These are phyloP conservation scores for Debaryomycetaceae sp. DNA, from an alignment of 1,139 yeast genomes.

Conservation along the genomic window DNA sequence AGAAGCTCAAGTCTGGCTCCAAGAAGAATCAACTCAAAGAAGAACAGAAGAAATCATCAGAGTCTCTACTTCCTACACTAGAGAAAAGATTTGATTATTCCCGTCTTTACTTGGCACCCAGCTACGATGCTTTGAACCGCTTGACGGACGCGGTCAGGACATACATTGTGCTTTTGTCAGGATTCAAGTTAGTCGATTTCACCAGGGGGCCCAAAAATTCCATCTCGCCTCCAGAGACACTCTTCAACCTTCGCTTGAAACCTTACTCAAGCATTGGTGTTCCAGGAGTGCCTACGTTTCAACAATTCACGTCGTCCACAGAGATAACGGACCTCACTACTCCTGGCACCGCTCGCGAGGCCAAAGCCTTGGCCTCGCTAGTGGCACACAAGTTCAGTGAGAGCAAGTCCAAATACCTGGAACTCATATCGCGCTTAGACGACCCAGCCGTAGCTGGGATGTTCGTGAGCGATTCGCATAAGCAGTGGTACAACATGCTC, in stretches of 20 bases:
- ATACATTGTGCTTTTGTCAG: slow-evolving; percentile 21
- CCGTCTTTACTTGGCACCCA: slow-evolving; percentile 20
- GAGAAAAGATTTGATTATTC: slow-evolving; percentile 15
- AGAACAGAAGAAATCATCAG: slow-evolving; percentile 14
- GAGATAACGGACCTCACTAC: slow-evolving; percentile 8
- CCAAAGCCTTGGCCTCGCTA: slow-evolving; percentile 7
- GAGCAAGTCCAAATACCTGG: slow-evolving; percentile 8
- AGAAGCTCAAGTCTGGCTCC: slow-evolving; percentile 46
- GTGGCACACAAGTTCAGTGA: slow-evolving; percentile 14
- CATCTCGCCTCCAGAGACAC: slow-evolving; percentile 42
- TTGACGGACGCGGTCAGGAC: slow-evolving; percentile 24
- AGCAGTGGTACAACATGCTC: slow-evolving; percentile 21
- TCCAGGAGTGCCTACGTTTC: slow-evolving; percentile 59
- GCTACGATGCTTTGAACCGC: slow-evolving; percentile 35
- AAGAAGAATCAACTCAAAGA: slow-evolving; percentile 34
- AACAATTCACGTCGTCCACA: slow-evolving; percentile 23
- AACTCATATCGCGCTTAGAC: neutral
- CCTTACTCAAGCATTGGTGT: slow-evolving; percentile 82
- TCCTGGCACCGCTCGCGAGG: slow-evolving; percentile 1
- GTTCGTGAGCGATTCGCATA: slow-evolving; percentile 10
- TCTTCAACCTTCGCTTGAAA: slow-evolving; percentile 72
- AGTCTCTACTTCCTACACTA: slow-evolving; percentile 23
- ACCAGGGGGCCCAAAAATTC: slow-evolving; percentile 33
- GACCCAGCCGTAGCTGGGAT: slow-evolving; percentile 2
- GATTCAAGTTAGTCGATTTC: slow-evolving; percentile 23